A percentile compares a stretch with the other conserved stretches of the same genome.
Conservation (phyloP, 2,329 filamentous ascomycete genomes). For the Colletotrichum plurivorum region DNA sequence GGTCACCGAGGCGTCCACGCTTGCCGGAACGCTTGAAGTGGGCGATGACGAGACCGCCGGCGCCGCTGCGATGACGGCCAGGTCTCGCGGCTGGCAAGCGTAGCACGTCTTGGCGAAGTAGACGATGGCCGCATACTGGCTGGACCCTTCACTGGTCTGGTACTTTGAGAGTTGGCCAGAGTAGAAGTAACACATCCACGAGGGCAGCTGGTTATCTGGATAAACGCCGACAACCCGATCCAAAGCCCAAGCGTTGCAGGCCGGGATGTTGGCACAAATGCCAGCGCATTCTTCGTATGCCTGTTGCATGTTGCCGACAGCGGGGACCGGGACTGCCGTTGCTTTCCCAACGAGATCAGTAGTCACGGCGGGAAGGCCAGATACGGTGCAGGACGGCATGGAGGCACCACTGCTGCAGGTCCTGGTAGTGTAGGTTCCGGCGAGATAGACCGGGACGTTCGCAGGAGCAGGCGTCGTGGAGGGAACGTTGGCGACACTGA, state of each 20-base stretch:
- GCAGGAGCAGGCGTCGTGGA: background rate
- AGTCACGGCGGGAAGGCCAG: conserved; percentile 10
- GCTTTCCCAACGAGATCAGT: conserved; percentile 2
- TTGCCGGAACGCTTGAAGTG: background rate
- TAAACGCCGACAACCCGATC: conserved; percentile 7
- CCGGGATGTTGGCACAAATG: conserved; percentile 12
- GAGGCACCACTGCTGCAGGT: conserved; percentile 1
- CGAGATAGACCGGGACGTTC: background rate
- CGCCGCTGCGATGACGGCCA: background rate
- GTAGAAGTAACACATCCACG: conserved; percentile 18
- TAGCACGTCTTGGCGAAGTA: conserved; percentile 11
- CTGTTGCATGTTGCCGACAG: conserved; percentile 1
- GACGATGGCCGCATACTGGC: conserved; percentile 4
- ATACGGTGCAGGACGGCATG: conserved; percentile 12
- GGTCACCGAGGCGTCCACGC: background rate
- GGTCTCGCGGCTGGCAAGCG: conserved; percentile 1
- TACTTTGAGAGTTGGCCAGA: conserved; percentile 3
- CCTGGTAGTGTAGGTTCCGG: background rate
- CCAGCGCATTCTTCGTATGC: conserved; percentile 18
- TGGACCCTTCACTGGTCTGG: background rate
- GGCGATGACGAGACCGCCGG: background rate
- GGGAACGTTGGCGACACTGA: background rate
- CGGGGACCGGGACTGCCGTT: background rate
- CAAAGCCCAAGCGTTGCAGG: conserved; percentile 16
- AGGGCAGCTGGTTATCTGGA: background rate